These are phyloP conservation scores for Agrocybe pediades DNA, from an alignment of 768 basidiomycete species.

Conservation along the genomic window DNA sequence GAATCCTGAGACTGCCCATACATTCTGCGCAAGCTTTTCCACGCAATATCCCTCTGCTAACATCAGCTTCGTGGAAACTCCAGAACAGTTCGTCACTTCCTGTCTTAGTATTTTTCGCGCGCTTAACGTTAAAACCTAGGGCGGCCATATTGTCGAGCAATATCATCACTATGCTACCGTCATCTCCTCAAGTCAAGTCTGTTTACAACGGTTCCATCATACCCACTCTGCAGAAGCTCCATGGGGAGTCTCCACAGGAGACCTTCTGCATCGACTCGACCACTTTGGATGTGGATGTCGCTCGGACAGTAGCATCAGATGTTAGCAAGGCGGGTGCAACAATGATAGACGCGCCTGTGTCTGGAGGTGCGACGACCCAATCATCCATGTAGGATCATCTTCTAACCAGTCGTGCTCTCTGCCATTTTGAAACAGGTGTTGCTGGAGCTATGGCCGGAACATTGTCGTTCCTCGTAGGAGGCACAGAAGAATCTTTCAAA, in stretches of 20 bases:
- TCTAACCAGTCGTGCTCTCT: background rate
- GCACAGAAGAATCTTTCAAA: conserved; percentile 57
- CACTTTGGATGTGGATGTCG: conserved; percentile 80
- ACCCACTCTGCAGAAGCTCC: conserved; percentile 56
- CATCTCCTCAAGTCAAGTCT: conserved; percentile 80
- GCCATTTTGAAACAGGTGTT: conserved; percentile 52
- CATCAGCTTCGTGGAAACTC: conserved; percentile 60
- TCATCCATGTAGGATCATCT: background rate
- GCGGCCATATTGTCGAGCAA: conserved; percentile 64
- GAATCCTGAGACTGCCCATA: conserved; percentile 52
- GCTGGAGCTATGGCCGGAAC: conserved; percentile 86
- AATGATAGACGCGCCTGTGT: conserved; percentile 94
- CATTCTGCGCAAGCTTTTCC: conserved; percentile 59
- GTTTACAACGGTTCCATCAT: conserved; percentile 78
- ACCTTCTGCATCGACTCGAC: conserved; percentile 89
- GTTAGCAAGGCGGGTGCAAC: conserved; percentile 57
- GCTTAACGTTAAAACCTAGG: conserved; percentile 33
- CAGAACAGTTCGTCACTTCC: conserved; percentile 69
- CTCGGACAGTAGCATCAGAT: conserved; percentile 61
- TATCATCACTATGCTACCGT: conserved; percentile 90
- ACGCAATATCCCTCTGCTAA: conserved; percentile 59
- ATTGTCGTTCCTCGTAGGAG: conserved; percentile 91
- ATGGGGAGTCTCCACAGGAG: conserved; percentile 30
- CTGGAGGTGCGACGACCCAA: conserved; percentile 85
- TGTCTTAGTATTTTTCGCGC: background rate